Evolutionary conservation across 805 yeast species (phyloP), one percentile per base, ranked within the genome.

Genomic region (Ogataea paradorogensis): DNA sequence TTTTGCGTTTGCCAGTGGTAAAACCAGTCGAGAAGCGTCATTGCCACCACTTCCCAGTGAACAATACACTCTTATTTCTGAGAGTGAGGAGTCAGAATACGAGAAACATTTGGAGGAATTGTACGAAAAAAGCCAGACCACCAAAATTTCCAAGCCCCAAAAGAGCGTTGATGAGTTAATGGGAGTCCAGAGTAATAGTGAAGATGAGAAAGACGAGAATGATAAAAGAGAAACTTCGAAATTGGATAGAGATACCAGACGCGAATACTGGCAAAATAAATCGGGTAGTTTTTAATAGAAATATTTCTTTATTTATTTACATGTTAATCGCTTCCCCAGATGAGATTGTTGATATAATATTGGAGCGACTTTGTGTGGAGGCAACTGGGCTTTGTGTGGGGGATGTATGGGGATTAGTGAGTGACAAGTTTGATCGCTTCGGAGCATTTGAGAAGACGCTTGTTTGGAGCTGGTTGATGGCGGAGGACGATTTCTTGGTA

Each of bases 211-310:
- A 18, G 37, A 38, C 1, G 51, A 40, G 3, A 47, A 38, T 7
- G 25, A 42, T n/a, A 36, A 35, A 15, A 30, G 22, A 8, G 35
- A 37, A 10, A 32, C 35, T 25, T 15, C 38, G 40, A 29, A 43
- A 18, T 27, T 30, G 14, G 43, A 36, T 28, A 23, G 32, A n/a
- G 25, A 21, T 15, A 28, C 32, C 9, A 54, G 50, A 30, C 45
- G 63, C 31, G 68, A 67, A 11, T 67, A 57, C 43, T 68, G 73
- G 73, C 35, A 59, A n/a, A 60, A 59, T 41, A 69, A 69, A 35
- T 47, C 54, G 9, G 61, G 61, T n/a, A 49, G 47, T 21, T 38
- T 38, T 18, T 38, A 30, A 30, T 24, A 30, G 30, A 35, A 37
- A 38, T 31, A 30, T 13, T 15, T 21, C n/a, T 33, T 31, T 31